These are phyloP conservation scores for Aspergillus coremiiformis DNA, from an alignment of 495 filamentous ascomycete species.

Conservation along the genomic window DNA sequence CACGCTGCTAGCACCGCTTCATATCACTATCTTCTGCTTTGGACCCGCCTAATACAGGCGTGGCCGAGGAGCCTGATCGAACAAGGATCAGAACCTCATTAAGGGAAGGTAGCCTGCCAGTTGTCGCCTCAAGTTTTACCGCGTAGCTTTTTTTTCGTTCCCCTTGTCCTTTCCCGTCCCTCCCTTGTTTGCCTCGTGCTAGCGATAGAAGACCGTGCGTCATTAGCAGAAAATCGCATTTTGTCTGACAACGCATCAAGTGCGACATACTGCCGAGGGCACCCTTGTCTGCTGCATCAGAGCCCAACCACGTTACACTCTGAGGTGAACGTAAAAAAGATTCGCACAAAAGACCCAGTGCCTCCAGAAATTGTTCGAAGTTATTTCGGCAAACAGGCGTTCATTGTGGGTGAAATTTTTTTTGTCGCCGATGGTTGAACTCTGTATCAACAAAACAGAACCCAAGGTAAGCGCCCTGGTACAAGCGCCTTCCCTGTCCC, in stretches of 20 bases:
- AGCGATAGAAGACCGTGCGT: constrained; percentile 19
- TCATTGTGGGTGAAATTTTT: constrained; percentile 12
- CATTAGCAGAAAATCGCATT: constrained; percentile 23
- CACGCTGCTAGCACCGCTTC: constrained; percentile 26
- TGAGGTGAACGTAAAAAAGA: constrained; percentile 27
- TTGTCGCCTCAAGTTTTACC: constrained; percentile 21
- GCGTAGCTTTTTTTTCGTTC: neutral
- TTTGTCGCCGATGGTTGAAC: constrained; percentile 15
- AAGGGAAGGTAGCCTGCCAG: constrained; percentile 22
- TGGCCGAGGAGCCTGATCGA: constrained; percentile 20
- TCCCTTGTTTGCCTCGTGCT: constrained; percentile 3
- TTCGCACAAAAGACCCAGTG: constrained; percentile 35
- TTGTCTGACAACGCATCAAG: constrained; percentile 44
- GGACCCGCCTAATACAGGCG: constrained; percentile 15
- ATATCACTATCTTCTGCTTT: constrained; percentile 13
- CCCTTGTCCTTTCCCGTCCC: neutral
- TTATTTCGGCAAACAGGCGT: constrained; percentile 23
- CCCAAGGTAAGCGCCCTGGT: constrained; percentile 32
- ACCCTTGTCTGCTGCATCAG: constrained; percentile 40
- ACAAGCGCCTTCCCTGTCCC: constrained; percentile 17
- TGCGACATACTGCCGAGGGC: constrained; percentile 28
- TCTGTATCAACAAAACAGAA: constrained; percentile 15
- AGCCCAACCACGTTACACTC: constrained; percentile 47
- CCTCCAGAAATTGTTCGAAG: constrained; percentile 27
- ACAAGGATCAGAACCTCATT: constrained; percentile 8